phyloP scores from a whole-genome alignment of 441 rosid genomes.

The Populus hybrid region DNA sequence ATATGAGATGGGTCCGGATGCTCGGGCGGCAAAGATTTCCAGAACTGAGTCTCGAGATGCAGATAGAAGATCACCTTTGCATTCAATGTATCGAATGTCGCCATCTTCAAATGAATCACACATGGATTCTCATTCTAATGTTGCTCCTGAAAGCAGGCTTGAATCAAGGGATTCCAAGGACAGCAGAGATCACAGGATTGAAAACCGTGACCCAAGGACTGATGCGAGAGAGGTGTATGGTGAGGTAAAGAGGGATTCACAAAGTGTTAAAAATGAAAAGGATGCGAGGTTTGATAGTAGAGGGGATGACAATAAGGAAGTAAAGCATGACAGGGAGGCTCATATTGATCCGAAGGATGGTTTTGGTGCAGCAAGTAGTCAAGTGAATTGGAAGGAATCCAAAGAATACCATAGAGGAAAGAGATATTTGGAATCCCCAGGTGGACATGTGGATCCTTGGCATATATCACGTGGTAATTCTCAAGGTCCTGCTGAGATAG shows the following conservation, averaged over 20 bases:
- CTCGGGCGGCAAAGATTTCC: conserved; percentile 58
- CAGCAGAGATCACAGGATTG: conserved; percentile 49
- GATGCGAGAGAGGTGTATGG: conserved; percentile 53
- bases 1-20: conserved; percentile 55
- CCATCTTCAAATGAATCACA: conserved; percentile 56
- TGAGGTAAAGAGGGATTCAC: conserved; percentile 74
- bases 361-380: conserved; percentile 43
- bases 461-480: conserved; percentile 47
- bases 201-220: conserved; percentile 52
- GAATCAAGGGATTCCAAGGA: conserved; percentile 72
- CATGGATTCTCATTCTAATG: conserved; percentile 44
- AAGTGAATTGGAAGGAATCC: conserved; percentile 78
- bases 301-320: conserved; percentile 62
- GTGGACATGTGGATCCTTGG: conserved; percentile 65
- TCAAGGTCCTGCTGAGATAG: conserved; percentile 54
- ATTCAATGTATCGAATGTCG: conserved; percentile 51
- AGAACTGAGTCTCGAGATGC: conserved; percentile 72
- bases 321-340: conserved; percentile 49
- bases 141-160: conserved; percentile 44
- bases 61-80: conserved; percentile 84
- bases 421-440: conserved; percentile 60
- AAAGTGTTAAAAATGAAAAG: conserved; percentile 57
- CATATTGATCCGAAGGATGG: conserved; percentile 59
- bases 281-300: conserved; percentile 63
- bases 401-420: conserved; percentile 84